Base-by-base conservation (phyloP, 495 filamentous ascomycete species). In the Opeltia flavorubescens region DNA sequence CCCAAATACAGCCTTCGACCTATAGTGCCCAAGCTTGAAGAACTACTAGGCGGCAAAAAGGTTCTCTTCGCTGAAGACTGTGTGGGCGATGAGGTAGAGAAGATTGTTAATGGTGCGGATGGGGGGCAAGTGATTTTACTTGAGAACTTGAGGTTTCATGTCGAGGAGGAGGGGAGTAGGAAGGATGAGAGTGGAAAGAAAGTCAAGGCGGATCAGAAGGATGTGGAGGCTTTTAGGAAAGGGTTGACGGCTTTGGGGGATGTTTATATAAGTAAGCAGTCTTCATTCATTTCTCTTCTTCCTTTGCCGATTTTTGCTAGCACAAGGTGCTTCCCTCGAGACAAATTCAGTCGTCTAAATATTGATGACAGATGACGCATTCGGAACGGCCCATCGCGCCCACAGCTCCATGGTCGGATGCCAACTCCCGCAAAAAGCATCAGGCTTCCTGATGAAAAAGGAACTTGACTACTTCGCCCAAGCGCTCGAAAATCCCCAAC, bases 341-440 rank as follows among this genome's bases (percentile, higher is more conserved):
- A 0, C 4, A 7, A 27, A 15, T 7, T 30, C 21, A 15, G 5
- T 8, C 5, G 4, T 17, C 11, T 3, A 17, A 13, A 24, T 24
- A 40, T 17, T 47, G 48, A 58, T 66, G 48, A 63, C 43, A 94
- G 88, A 98, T 66, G 91, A 99, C 62, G 91, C 93, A 44, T 99
- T 99, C 66, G 91, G 91, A 62, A 99, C 91, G 45, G 93, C 91
- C 33, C 91, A 99, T 71, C 85, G 91, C 63, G 89, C 81, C 24
- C 91, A 99, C 75, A 94, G 86, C 68, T 95, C 88, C 60, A 99
- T 99, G 91, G 91, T 99, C 58, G 91, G 91, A 56, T 73, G 94
- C 43, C 80, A 95, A 49, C 82, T 96, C 20, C 88, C 91, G 43
- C 85, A 95, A 64, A 95, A 89, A 71, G 91, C 91, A 5, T 83